Conservation (phyloP, 768 basidiomycete genomes). For the Chalciporus chontae region DNA sequence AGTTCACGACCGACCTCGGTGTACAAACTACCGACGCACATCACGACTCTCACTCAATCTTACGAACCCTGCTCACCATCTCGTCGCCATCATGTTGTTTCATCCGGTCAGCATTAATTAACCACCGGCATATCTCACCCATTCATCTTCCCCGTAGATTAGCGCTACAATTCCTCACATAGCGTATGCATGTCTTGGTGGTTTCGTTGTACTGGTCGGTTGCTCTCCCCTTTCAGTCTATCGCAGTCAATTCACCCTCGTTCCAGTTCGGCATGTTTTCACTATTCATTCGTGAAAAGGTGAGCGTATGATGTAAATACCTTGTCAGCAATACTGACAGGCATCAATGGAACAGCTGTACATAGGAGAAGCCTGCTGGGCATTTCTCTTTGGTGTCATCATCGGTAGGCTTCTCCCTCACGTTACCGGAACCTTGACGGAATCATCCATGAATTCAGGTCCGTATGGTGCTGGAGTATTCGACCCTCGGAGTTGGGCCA, state of each 20-base stretch:
- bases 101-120: slow-evolving; percentile 40
- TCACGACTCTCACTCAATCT: not conserved
- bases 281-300: slow-evolving; percentile 83
- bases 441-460: slow-evolving; percentile 39
- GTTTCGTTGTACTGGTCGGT: slow-evolving; percentile 74
- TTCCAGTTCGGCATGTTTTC: slow-evolving; percentile 92
- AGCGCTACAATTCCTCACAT: slow-evolving; percentile 69
- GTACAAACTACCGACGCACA: slow-evolving; percentile 2
- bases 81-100: slow-evolving; percentile 42
- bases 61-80: not conserved
- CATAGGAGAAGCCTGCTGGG: slow-evolving; percentile 95
- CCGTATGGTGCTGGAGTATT: slow-evolving; percentile 82
- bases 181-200: slow-evolving; percentile 74
- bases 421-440: slow-evolving; percentile 5
- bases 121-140: not conserved
- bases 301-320: slow-evolving; percentile 25
- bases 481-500: slow-evolving; percentile 76
- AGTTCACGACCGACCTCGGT: slow-evolving; percentile 3
- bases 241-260: not conserved
- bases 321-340: slow-evolving; percentile 5
- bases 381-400: slow-evolving; percentile 89
- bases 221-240: not conserved
- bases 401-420: slow-evolving; percentile 52
- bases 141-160: slow-evolving; percentile 12
- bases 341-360: slow-evolving; percentile 53